A percentile compares a stretch with the other conserved stretches of the same genome.
Conservation (phyloP, 2,329 filamentous ascomycete genomes). For the Venturia effusa region DNA sequence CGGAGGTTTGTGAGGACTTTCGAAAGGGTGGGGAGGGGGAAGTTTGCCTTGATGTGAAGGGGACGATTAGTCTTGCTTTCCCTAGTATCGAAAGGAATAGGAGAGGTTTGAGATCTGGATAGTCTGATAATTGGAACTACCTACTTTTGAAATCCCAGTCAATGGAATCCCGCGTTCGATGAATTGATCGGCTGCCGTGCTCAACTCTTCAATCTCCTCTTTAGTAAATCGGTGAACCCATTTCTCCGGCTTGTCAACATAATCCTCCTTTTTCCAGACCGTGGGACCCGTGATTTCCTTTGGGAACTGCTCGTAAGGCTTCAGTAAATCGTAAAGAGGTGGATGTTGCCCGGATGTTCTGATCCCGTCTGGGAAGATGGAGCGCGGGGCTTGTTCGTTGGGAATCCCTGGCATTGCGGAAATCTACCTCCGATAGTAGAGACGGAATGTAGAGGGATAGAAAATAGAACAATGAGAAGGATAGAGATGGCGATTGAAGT, state of each 20-base stretch:
- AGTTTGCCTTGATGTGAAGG: slow-evolving; percentile 45
- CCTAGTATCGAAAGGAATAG: too few relatives aligned
- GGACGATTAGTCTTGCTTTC: too few relatives aligned
- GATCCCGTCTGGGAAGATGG: slow-evolving; percentile 9
- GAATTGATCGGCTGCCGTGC: slow-evolving; percentile 56
- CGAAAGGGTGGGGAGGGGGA: slow-evolving; percentile 48
- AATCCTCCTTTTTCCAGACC: slow-evolving; percentile 57
- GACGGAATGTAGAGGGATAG: not conserved
- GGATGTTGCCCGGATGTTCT: slow-evolving; percentile 58
- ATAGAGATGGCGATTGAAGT: too few relatives aligned
- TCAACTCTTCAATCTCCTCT: slow-evolving; percentile 58
- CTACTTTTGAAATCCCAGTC: slow-evolving; percentile 56
- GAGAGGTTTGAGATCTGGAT: too few relatives aligned
- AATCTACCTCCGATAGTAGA: too few relatives aligned
- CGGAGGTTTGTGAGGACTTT: slow-evolving; percentile 45
- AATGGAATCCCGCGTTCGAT: slow-evolving; percentile 53
- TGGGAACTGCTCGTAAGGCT: slow-evolving; percentile 59
- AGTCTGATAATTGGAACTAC: not conserved
- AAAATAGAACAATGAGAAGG: not conserved
- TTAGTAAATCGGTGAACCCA: slow-evolving; percentile 63
- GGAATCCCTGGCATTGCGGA: slow-evolving; percentile 4
- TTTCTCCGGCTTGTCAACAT: slow-evolving; percentile 48
- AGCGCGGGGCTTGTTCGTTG: slow-evolving; percentile 2
- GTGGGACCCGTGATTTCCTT: slow-evolving; percentile 60
- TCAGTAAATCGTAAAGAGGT: slow-evolving; percentile 54